phyloP scores from a whole-genome alignment of 2,329 filamentous ascomycete species.

The Cercospora sp. region DNA sequence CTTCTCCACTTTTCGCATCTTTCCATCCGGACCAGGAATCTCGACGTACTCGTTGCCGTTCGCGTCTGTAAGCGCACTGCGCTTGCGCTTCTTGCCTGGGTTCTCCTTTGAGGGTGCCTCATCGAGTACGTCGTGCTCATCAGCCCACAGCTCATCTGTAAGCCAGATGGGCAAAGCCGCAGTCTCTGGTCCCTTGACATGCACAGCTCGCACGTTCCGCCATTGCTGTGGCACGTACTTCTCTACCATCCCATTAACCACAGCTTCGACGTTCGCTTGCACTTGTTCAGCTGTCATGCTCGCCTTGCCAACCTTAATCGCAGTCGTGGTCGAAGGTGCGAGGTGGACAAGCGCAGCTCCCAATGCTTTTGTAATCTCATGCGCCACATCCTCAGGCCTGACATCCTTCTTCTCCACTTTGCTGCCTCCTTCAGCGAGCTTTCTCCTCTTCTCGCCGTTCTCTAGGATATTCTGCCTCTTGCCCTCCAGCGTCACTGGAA shows the following conservation, averaged over 20 bases:
- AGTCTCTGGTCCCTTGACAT: conserved; percentile 88
- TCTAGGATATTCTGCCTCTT: conserved; percentile 50
- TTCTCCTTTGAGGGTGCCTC: conserved; percentile 44
- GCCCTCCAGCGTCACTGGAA: conserved; percentile 74
- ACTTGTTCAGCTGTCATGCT: conserved; percentile 74
- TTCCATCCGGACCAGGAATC: conserved; percentile 38
- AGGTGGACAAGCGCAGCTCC: conserved; percentile 78
- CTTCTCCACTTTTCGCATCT: conserved; percentile 37
- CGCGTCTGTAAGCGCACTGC: conserved; percentile 32
- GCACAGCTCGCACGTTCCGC: conserved; percentile 79
- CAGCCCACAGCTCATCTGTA: conserved; percentile 86
- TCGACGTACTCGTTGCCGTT: conserved; percentile 32
- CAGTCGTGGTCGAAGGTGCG: conserved; percentile 74
- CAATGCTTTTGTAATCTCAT: conserved; percentile 78
- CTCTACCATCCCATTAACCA: conserved; percentile 68
- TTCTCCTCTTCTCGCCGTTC: conserved; percentile 53
- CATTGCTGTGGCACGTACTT: conserved; percentile 84
- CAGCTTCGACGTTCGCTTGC: conserved; percentile 75
- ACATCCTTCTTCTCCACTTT: conserved; percentile 50
- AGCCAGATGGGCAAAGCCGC: conserved; percentile 92
- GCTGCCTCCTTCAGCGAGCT: conserved; percentile 43
- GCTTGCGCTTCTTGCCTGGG: conserved; percentile 40
- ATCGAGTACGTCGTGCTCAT: conserved; percentile 70
- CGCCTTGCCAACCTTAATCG: conserved; percentile 76
- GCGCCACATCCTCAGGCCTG: conserved; percentile 67